These are phyloP conservation scores for Clarireedia hainanense DNA, from an alignment of 2,329 filamentous ascomycete species.

Conservation along the genomic window DNA sequence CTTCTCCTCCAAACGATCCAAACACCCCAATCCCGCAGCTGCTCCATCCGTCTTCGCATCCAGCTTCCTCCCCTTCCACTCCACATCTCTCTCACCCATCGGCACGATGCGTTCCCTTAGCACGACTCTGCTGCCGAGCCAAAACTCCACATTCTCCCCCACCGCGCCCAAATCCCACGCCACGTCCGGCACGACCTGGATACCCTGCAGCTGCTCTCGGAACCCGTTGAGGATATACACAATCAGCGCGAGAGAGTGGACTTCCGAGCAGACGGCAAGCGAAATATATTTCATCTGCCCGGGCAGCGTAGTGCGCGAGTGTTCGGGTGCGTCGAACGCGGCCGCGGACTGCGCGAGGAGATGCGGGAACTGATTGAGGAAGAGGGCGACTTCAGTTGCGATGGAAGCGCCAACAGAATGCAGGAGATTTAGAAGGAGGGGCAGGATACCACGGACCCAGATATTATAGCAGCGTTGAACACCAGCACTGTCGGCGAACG, in stretches of 20 bases:
- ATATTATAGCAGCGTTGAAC: constrained; percentile 74
- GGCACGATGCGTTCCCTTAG: constrained; percentile 68
- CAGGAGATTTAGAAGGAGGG: constrained; percentile 81
- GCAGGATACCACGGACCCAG: constrained; percentile 83
- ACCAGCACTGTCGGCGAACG: constrained; percentile 65
- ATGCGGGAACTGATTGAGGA: constrained; percentile 81
- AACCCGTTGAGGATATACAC: constrained; percentile 63
- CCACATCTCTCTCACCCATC: constrained; percentile 62
- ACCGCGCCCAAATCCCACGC: constrained; percentile 67
- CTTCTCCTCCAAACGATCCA: constrained; percentile 65
- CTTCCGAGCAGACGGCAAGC: constrained; percentile 65
- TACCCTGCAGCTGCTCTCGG: constrained; percentile 48
- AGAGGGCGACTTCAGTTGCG: constrained; percentile 75
- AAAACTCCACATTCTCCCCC: constrained; percentile 77
- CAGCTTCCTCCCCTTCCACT: constrained; percentile 42
- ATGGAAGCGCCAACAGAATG: constrained; percentile 73
- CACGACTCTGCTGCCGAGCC: constrained; percentile 60
- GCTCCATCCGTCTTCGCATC: constrained; percentile 10
- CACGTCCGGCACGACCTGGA: constrained; percentile 65
- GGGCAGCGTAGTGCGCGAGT: constrained; percentile 42
- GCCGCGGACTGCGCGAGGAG: constrained; percentile 66
- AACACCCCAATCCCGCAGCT: not conserved
- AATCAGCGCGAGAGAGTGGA: constrained; percentile 71
- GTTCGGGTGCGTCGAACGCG: constrained; percentile 56
- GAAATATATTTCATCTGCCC: constrained; percentile 56